Percentiles rank a stretch among this genome's conserved stretches.
Conservation (phyloP, 1,284 basidiomycete species). For the Malassezia dermatis region DNA sequence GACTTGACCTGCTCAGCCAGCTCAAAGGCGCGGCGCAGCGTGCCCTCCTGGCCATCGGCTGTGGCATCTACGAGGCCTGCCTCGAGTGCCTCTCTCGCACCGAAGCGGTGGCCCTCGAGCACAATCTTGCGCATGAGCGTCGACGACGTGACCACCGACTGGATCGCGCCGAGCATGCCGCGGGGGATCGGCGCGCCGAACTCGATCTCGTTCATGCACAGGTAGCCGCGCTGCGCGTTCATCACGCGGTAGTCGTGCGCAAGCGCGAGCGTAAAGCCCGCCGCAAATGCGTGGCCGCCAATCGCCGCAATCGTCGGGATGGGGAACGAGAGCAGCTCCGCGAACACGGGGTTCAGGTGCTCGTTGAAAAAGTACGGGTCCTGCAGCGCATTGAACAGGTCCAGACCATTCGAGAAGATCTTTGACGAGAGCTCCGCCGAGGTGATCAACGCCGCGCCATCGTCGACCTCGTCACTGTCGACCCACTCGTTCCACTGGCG, state of each 20-base stretch:
- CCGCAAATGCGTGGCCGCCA: constrained; percentile 85
- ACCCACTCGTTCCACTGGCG: constrained; percentile 59
- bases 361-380: constrained; percentile 59
- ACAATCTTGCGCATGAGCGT: constrained; percentile 63
- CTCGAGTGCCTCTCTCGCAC: constrained; percentile 61
- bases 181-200: constrained; percentile 36
- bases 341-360: constrained; percentile 51
- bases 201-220: constrained; percentile 61
- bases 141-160: constrained; percentile 59
- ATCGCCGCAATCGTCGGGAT: constrained; percentile 66
- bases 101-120: constrained; percentile 72
- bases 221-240: constrained; percentile 69
- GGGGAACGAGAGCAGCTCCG: constrained; percentile 50
- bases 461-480: constrained; percentile 16
- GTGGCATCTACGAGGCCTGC: constrained; percentile 61
- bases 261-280: constrained; percentile 66
- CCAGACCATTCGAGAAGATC: constrained; percentile 56
- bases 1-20: constrained; percentile 49
- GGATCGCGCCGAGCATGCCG: constrained; percentile 55
- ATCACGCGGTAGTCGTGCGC: constrained; percentile 83
- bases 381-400: constrained; percentile 57
- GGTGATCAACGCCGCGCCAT: constrained; percentile 37
- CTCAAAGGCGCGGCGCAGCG: constrained; percentile 53
- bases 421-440: constrained; percentile 27
- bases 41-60: constrained; percentile 56